These are phyloP conservation scores for Detonula confervacea DNA, from an alignment of 352 stramenopile genomes.

Conservation along the genomic window DNA sequence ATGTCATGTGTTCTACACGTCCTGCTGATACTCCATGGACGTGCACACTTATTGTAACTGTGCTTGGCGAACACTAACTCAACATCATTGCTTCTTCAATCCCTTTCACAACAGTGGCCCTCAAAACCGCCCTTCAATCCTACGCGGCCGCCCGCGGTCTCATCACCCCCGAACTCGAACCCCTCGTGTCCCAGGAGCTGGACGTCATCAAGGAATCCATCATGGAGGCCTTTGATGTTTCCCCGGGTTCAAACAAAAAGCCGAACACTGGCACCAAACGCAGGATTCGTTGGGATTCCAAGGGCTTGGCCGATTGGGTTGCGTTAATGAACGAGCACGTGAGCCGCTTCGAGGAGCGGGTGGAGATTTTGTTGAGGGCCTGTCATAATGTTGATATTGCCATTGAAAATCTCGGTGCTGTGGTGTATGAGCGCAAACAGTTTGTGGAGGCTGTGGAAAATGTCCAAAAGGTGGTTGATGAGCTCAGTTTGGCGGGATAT, in stretches of 20 bases:
- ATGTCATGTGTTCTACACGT: constrained; percentile 3
- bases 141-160: constrained; percentile 87
- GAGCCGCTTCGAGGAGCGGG: constrained; percentile 96
- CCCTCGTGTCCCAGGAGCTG: constrained; percentile 80
- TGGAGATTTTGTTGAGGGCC: constrained; percentile 95
- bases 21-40: no score
- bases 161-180: constrained; percentile 74
- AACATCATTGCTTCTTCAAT: no score
- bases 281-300: constrained; percentile 79
- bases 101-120: constrained; percentile 87
- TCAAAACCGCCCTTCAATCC: constrained; percentile 95
- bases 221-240: constrained; percentile 84
- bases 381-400: constrained; percentile 91
- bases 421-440: constrained; percentile 75
- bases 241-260: constrained; percentile 58
- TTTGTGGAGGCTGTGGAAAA: constrained; percentile 86
- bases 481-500: constrained; percentile 94
- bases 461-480: constrained; percentile 92
- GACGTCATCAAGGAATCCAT: constrained; percentile 80
- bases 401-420: constrained; percentile 84
- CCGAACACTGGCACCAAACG: constrained; percentile 65
- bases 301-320: constrained; percentile 82
- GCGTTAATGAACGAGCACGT: constrained; percentile 89
- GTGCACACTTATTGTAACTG: no score
- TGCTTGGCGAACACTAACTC: no score